Evolutionary conservation across 1,139 yeast genomes (phyloP), one percentile per base, ranked within the genome.

Genomic region (Petasospora fabianii): DNA sequence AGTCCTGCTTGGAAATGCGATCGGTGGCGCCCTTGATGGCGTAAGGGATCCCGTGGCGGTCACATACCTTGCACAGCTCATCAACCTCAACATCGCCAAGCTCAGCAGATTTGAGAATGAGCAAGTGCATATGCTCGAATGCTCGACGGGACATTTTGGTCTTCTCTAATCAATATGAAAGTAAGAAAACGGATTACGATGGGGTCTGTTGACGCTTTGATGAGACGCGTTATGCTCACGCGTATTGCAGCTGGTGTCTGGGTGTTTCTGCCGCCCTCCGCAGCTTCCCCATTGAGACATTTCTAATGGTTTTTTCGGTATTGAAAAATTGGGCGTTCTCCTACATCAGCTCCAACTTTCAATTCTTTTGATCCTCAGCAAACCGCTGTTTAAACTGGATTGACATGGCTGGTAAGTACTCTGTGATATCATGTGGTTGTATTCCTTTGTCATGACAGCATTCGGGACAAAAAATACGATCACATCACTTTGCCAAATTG

Each of bases 101-200:
- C 7, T 55, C 54, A 0, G 50, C 51, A 2, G 75, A 66, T 32
- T 62, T 62, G 16, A 77, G 53, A 1, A 77, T 53, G 30, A 75
- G 61, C 34, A 73, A 61, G 28, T 62, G 60, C 34, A 65, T 56
- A 30, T 65, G 65, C 32, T 65, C 62, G 53, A 73, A 73, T 53
- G 73, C 16, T 24, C 42, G n/a, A 14, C 31, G 35, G 21, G 34
- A 34, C 31, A 32, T 26, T 30, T 29, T 33, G 28, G 27, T 6
- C 22, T 6, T 11, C n/a, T n/a, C n/a, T n/a, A n/a, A n/a, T n/a
- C n/a, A n/a, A n/a, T n/a, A n/a, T n/a, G n/a, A n/a, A n/a, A n/a
- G n/a, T n/a, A n/a, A n/a, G n/a, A n/a, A n/a, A n/a, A n/a, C n/a
- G n/a, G n/a, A n/a, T n/a, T n/a, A n/a, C n/a, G n/a, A n/a, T n/a